Evolutionary conservation across 345 rosid species (phyloP).

Genomic region (Salix arbutifolia): DNA sequence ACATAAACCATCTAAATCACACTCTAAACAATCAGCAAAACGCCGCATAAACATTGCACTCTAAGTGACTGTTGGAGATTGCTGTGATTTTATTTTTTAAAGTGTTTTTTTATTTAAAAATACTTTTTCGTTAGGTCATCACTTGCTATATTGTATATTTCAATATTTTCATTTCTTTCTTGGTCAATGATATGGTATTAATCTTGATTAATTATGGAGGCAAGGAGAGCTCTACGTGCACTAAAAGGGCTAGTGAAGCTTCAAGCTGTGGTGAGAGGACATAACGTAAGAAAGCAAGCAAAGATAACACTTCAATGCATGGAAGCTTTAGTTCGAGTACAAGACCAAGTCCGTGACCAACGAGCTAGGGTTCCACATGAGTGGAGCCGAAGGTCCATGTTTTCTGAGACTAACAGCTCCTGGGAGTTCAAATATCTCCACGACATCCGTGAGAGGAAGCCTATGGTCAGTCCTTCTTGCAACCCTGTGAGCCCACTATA

Average conservation of each 20-base stretch:
- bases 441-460: constrained; percentile 16
- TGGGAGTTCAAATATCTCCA: constrained; percentile 13
- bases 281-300: constrained; percentile 24
- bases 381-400: constrained; percentile 21
- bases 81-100: too few relatives aligned
- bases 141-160: not conserved
- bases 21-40: too few relatives aligned
- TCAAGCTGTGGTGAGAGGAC: constrained; percentile 31
- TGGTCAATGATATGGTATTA: not conserved
- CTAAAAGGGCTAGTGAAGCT: constrained; percentile 32
- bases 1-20: too few relatives aligned
- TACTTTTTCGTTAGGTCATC: too few relatives aligned
- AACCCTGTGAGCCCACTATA: not conserved
- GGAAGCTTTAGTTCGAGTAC: constrained; percentile 28
- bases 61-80: too few relatives aligned
- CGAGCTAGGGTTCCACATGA: constrained; percentile 20
- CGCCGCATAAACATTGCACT: too few relatives aligned
- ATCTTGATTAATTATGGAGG: constrained; percentile 4
- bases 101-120: too few relatives aligned
- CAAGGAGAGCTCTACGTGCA: constrained; percentile 27
- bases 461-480: constrained; percentile 4
- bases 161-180: not conserved
- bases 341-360: constrained; percentile 20
- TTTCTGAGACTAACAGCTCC: constrained; percentile 15
- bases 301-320: constrained; percentile 24